phyloP scores from a whole-genome alignment of 345 rosid species.

The Gossypium sturtianum region DNA sequence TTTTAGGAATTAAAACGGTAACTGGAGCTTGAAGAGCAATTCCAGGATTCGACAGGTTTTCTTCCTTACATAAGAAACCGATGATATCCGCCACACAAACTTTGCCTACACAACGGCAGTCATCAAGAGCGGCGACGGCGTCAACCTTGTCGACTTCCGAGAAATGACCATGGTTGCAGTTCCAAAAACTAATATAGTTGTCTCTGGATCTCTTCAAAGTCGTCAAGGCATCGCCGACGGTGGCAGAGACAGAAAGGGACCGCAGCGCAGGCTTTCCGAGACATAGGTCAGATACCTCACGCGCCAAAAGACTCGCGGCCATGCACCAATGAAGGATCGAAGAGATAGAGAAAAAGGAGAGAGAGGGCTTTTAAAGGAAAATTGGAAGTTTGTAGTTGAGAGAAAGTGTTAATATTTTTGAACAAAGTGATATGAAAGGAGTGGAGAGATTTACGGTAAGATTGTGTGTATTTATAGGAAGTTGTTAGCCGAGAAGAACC shows the following conservation, averaged over 20 bases:
- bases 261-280: constrained; percentile 65
- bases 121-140: background rate
- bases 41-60: constrained; percentile 37
- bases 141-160: background rate
- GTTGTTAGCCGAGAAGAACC: constrained; percentile 10
- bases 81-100: constrained; percentile 59
- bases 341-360: background rate
- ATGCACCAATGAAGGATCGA: constrained; percentile 57
- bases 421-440: background rate
- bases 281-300: constrained; percentile 55
- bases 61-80: constrained; percentile 46
- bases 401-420: too few relatives aligned
- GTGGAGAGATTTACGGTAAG: too few relatives aligned
- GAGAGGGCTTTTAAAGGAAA: background rate
- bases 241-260: constrained; percentile 39
- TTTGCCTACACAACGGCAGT: constrained; percentile 59
- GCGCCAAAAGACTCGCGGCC: constrained; percentile 46
- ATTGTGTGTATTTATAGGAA: constrained; percentile 10
- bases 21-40: constrained; percentile 39
- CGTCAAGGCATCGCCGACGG: constrained; percentile 56
- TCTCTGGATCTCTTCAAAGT: constrained; percentile 39
- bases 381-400: background rate
- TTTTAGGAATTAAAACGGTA: constrained; percentile 29
- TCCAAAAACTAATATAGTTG: constrained; percentile 50
- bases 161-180: constrained; percentile 31